Conservation (phyloP, 306 rosid species). For the Luffa acutangula region DNA sequence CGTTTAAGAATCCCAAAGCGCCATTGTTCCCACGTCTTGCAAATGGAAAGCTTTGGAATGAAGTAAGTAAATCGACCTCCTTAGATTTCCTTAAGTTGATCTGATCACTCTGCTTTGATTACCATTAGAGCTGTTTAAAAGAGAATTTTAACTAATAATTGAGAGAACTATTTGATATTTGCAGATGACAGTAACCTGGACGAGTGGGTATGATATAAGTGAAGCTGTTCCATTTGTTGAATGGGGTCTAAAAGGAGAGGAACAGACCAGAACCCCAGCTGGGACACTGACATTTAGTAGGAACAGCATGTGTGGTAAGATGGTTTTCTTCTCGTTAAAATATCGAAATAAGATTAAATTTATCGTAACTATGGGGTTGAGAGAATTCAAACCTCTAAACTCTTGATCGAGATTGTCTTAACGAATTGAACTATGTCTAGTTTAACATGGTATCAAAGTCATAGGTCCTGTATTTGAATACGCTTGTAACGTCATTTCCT, state of each 20-base stretch:
- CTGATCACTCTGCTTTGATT: neutral
- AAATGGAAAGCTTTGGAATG: slow-evolving; percentile 87
- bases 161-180: neutral
- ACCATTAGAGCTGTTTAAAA: neutral
- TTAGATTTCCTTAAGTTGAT: neutral
- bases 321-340: neutral
- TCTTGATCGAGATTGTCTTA: too few relatives aligned
- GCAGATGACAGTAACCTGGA: slow-evolving; percentile 93
- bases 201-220: slow-evolving; percentile 61
- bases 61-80: slow-evolving; percentile 20
- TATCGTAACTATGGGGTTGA: too few relatives aligned
- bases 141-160: neutral
- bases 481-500: too few relatives aligned
- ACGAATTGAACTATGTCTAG: too few relatives aligned
- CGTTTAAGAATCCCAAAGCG: slow-evolving; percentile 68
- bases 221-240: slow-evolving; percentile 66
- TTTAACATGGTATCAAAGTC: too few relatives aligned
- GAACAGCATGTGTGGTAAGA: slow-evolving; percentile 73
- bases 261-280: slow-evolving; percentile 43
- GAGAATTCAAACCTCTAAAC: too few relatives aligned
- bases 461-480: too few relatives aligned
- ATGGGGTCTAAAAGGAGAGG: slow-evolving; percentile 42
- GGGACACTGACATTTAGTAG: slow-evolving; percentile 66
- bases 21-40: slow-evolving; percentile 90
- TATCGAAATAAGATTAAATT: too few relatives aligned